These are phyloP conservation scores for Nannizziopsis arthrosporioides DNA, from an alignment of 2,329 filamentous ascomycete genomes.

Conservation along the genomic window DNA sequence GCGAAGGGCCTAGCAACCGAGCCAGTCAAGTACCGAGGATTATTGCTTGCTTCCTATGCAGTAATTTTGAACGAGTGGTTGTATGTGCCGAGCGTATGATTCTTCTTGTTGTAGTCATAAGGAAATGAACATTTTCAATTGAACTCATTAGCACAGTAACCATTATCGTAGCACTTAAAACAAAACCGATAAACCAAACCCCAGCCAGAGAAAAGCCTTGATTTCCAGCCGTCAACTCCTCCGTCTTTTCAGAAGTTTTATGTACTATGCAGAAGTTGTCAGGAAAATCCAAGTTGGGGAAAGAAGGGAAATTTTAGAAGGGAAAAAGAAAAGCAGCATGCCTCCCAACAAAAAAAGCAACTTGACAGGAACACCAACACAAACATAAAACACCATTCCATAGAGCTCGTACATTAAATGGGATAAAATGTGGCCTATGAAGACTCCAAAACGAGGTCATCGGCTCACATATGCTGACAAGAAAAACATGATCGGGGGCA, in stretches of 20 bases:
- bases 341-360: conserved; percentile 1
- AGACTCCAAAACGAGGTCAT: not conserved
- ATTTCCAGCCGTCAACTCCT: not conserved
- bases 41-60: too few species aligned
- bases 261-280: too few species aligned
- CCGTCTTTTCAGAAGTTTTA: not conserved
- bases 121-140: not conserved
- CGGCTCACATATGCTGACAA: not conserved
- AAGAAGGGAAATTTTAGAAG: not conserved
- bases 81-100: not conserved
- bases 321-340: not conserved
- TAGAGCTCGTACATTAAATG: conserved; percentile 4
- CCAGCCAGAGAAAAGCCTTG: not conserved
- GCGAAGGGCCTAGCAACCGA: too few species aligned
- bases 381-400: conserved; percentile 1
- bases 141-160: not conserved
- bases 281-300: not conserved
- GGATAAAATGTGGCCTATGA: not conserved
- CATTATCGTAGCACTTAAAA: conserved; percentile 2
- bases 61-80: too few species aligned
- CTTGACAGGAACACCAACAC: conserved; percentile 7
- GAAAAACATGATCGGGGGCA: not conserved
- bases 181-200: not conserved
- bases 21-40: too few species aligned
- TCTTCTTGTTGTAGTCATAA: not conserved